Evolutionary conservation across 1,284 basidiomycete species (phyloP).

Genomic region (Ustilago curta): DNA sequence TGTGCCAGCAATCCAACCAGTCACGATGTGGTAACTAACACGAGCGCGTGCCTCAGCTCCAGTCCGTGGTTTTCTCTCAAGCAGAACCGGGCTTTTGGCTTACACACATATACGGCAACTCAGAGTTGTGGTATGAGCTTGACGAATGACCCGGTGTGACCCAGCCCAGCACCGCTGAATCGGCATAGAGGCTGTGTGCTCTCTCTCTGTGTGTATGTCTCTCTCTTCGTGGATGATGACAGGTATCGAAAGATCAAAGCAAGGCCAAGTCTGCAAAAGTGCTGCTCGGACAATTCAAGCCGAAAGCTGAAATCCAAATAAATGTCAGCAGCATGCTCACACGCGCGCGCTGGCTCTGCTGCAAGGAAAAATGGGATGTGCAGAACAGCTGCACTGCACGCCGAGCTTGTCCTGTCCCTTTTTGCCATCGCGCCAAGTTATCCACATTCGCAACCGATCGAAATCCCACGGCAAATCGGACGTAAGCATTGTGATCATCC

Average conservation of each 20-base stretch:
- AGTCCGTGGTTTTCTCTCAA: too few species aligned
- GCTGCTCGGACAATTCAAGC: too few species aligned
- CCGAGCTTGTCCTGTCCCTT: background rate
- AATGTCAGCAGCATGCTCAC: background rate
- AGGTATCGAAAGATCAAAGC: too few species aligned
- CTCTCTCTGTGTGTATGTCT: too few species aligned
- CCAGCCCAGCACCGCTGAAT: too few species aligned
- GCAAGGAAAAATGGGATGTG: background rate
- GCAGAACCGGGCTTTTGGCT: background rate
- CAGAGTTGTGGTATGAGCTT: too few species aligned
- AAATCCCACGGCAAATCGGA: constrained; percentile 22
- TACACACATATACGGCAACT: background rate
- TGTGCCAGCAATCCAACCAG: background rate
- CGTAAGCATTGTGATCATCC: constrained; percentile 17
- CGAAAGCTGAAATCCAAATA: too few species aligned
- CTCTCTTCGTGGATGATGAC: too few species aligned
- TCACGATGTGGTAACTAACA: background rate
- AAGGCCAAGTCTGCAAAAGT: too few species aligned
- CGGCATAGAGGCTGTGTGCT: too few species aligned
- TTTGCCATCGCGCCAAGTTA: too few species aligned
- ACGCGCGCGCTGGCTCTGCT: background rate
- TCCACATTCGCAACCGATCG: constrained; percentile 5
- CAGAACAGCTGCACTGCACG: background rate
- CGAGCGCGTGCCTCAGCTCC: background rate
- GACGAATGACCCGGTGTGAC: too few species aligned